Conservation (phyloP, 306 rosid species). For the Fagus sylvatica region DNA sequence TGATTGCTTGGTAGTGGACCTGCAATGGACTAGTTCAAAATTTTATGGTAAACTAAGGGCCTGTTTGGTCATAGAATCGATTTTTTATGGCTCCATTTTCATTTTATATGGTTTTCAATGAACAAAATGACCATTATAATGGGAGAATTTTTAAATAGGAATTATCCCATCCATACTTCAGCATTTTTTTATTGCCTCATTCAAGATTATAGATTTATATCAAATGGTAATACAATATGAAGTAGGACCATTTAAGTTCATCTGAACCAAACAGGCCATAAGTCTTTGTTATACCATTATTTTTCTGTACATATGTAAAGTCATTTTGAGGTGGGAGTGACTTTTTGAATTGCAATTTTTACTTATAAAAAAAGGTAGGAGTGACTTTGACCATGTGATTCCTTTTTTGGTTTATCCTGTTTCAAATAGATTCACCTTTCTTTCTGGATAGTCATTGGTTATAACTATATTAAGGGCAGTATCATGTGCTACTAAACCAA, state of each 20-base stretch:
- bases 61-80: neutral
- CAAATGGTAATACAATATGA: neutral
- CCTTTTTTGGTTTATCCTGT: neutral
- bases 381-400: neutral
- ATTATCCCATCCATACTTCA: neutral
- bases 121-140: neutral
- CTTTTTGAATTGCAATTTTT: neutral
- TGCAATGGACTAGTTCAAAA: neutral
- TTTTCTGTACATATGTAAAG: neutral
- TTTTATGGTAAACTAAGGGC: neutral
- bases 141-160: neutral
- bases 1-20: neutral
- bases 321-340: neutral
- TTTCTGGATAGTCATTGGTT: too few relatives aligned
- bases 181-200: neutral
- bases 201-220: neutral
- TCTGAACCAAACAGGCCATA: neutral
- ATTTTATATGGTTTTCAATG: neutral
- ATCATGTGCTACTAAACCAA: neutral
- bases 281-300: neutral
- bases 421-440: too few relatives aligned
- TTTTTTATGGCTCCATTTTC: neutral
- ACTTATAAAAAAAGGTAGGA: neutral
- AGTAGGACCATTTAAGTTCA: neutral
- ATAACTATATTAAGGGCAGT: neutral